Evolutionary conservation across 257 asterid species (phyloP), one percentile per base, ranked within the genome.

Genomic region (Parsonsia alboflavescens): DNA sequence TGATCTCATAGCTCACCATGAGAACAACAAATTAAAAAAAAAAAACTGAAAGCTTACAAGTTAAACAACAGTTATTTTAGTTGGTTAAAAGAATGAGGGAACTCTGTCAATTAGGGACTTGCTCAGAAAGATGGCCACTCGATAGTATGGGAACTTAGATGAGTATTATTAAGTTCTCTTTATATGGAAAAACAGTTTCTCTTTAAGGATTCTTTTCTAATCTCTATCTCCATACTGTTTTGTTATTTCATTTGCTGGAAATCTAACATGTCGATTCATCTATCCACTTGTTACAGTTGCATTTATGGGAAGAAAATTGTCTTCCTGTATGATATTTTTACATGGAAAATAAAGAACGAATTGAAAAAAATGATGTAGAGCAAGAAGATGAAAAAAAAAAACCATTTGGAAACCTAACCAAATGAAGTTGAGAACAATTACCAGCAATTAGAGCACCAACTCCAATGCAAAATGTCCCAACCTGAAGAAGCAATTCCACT

Each of bases 401-500:
- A 1, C 39, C 39, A 33, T 33, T 33, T 21, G 16, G 24, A 64
- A 64, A 64, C 24, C 28, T 17, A 61, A 22, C 61, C 33, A 28
- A 16, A 28, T 61, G n/a, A 73, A 45, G 44, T 26, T 17, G 3
- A n/a, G 52, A 71, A 74, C 57, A 72, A 67, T 56, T 85, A 95
- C 99, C 98, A 80, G 99, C 96, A 70, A 95, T 68, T 71, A 95
- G 82, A 75, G 98, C 99, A 77, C 99, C 99, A 76, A 90, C 87
- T 52, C 82, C 99, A 73, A 87, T 87, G 78, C 93, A 95, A 83
- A 95, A 88, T 76, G 99, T 81, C 64, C 98, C 99, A 19, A 92
- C 98, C 83, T 95, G 99, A 76, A 95, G 96, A 70, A 95, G 93
- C 80, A 95, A 90, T 81, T 95, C 99, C 79, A 95, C 96, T 84